A percentile compares a stretch with the other conserved stretches of the same genome.
Evolutionary conservation across 352 stramenopile species (phyloP).

Genomic region (Phytophthora sansomeana): DNA sequence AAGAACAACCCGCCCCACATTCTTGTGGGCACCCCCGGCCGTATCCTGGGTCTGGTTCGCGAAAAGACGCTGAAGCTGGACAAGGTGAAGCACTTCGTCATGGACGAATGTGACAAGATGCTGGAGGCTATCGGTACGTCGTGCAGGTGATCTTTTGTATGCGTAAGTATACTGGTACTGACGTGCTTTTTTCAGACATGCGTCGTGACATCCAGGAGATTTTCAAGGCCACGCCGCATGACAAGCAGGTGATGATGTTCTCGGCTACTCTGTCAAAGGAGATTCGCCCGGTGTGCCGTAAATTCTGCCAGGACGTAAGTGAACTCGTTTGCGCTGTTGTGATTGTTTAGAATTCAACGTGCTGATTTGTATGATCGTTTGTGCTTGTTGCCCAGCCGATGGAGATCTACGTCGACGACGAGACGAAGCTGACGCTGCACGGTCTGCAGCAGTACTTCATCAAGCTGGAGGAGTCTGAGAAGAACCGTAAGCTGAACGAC

Average conservation of each 20-base stretch:
- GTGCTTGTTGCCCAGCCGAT: slow-evolving; percentile 84
- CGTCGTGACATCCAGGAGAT: slow-evolving; percentile 99
- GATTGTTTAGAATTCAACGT: not conserved
- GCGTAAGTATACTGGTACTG: not conserved
- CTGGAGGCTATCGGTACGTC: slow-evolving; percentile 95
- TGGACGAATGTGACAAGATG: slow-evolving; percentile 99
- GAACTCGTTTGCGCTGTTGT: not conserved
- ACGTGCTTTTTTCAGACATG: slow-evolving; percentile 90
- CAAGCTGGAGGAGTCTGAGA: slow-evolving; percentile 98
- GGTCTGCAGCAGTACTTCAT: slow-evolving; percentile 99
- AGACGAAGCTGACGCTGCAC: slow-evolving; percentile 99
- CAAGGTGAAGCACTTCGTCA: slow-evolving; percentile 99
- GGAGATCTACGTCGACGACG: slow-evolving; percentile 99
- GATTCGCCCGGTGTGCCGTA: slow-evolving; percentile 98
- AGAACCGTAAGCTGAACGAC: slow-evolving; percentile 99
- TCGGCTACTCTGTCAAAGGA: slow-evolving; percentile 99
- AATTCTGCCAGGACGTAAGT: slow-evolving; percentile 99
- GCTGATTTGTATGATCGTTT: slow-evolving; percentile 1
- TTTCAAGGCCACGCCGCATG: slow-evolving; percentile 98
- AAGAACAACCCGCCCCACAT: slow-evolving; percentile 98
- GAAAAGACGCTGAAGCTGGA: slow-evolving; percentile 98
- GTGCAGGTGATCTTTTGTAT: not conserved
- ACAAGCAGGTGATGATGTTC: slow-evolving; percentile 99
- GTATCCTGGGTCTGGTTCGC: slow-evolving; percentile 89
- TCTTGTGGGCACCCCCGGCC: slow-evolving; percentile 98